phyloP scores from a whole-genome alignment of 2,329 filamentous ascomycete genomes.

The Alternaria tenuissima region DNA sequence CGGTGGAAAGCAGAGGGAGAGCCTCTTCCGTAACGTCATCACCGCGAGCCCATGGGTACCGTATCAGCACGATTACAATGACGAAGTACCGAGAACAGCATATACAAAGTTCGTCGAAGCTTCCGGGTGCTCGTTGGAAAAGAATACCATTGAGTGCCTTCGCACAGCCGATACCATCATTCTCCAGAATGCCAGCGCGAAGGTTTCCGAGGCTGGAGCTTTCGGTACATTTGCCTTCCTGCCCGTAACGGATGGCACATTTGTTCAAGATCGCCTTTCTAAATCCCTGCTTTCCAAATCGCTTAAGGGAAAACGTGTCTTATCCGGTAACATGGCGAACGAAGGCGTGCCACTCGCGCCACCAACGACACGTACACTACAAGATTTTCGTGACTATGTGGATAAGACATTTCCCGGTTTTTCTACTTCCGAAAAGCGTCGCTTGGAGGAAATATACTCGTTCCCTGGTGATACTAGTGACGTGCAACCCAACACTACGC shows the following conservation, averaged over 20 bases:
- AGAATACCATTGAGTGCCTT: constrained; percentile 39
- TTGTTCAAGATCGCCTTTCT: constrained; percentile 49
- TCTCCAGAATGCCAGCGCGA: constrained; percentile 41
- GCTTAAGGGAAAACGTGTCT: constrained; percentile 38
- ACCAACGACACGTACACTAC: constrained; percentile 35
- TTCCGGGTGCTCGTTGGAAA: constrained; percentile 35
- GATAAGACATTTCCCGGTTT: constrained; percentile 47
- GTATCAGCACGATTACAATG: constrained; percentile 44
- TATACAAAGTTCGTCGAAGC: constrained; percentile 42
- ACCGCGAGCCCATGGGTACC: constrained; percentile 46
- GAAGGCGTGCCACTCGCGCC: constrained; percentile 53
- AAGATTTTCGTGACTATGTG: constrained; percentile 43
- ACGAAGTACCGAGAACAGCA: constrained; percentile 36
- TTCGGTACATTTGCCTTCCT: constrained; percentile 55
- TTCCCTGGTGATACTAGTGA: constrained; percentile 36
- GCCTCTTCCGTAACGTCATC: constrained; percentile 46
- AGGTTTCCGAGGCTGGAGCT: constrained; percentile 42
- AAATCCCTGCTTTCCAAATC: constrained; percentile 34
- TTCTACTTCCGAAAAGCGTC: constrained; percentile 35
- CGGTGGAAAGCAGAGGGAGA: constrained; percentile 45
- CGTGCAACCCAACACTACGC: constrained; percentile 32
- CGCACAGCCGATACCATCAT: constrained; percentile 32
- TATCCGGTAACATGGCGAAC: constrained; percentile 48
- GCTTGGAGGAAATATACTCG: constrained; percentile 39
- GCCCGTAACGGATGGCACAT: constrained; percentile 52